Evolutionary conservation across 495 filamentous ascomycete species (phyloP), one percentile per base, ranked within the genome.

Genomic region (Aeminium ludgeri): DNA sequence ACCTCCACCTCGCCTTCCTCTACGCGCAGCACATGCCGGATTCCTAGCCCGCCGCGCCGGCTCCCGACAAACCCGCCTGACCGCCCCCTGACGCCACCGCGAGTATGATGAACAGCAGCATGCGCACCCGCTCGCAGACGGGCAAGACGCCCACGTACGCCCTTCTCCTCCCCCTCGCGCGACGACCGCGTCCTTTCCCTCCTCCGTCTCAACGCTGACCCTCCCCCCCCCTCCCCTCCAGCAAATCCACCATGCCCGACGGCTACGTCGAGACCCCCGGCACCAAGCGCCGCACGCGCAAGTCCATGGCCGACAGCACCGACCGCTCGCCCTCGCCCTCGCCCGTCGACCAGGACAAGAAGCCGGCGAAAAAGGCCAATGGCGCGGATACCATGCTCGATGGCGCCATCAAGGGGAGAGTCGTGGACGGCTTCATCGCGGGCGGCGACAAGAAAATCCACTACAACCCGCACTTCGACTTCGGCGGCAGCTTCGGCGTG

Each of bases 401-500:
- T 19, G 46, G 47, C 10, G 18, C 13, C 15, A 19, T 48, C 11
- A 59, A 60, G 16, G 41, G 44, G 18, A 27, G 34, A 5, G 48
- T 78, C 31, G 59, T 80, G 38, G 76, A 82, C 49, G 78, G 77
- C 27, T 78, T 72, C 76, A 64, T 58, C 46, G 70, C 71, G 41
- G 76, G 73, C 37, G 66, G 68, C 49, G 80, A 93, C 52, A 80
- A 76, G 46, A 82, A 73, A 59, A 55, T 94, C 45, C 84, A 95
- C 61, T 66, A 73, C 55, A 83, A 78, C 37, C 80, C 77, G 35
- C 68, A 81, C 42, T 82, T 79, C 55, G 89, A 97, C 54, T 95
- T 97, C 53, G 84, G 86, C 43, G 89, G 89, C 43, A 75, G 82
- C 1, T 62, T 62, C 36, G 86, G 86, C 41, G 75, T 84, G 18